Percentiles rank a stretch among this genome's conserved stretches.
phyloP scores from a whole-genome alignment of 2,329 filamentous ascomycete genomes.

The Fusarium azukiicola region DNA sequence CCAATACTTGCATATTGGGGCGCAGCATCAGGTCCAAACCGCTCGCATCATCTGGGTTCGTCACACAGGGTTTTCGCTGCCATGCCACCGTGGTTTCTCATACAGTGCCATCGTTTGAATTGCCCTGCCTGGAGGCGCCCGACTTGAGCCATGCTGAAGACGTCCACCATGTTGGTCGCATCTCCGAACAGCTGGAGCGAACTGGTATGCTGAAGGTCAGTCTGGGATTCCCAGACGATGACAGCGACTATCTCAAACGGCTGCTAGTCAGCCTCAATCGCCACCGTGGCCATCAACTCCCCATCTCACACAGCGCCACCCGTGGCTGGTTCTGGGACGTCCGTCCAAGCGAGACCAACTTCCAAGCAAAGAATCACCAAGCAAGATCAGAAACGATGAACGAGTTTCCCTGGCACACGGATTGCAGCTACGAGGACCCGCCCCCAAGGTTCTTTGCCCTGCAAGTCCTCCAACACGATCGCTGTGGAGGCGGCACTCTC shows the following conservation, averaged over 20 bases:
- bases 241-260: conserved; percentile 60
- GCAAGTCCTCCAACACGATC: conserved; percentile 65
- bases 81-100: conserved; percentile 27
- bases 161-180: conserved; percentile 39
- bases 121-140: conserved; percentile 40
- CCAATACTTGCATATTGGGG: not conserved
- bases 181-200: conserved; percentile 40
- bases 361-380: conserved; percentile 57
- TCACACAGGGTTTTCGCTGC: not conserved
- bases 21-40: not conserved
- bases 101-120: conserved; percentile 22
- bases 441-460: conserved; percentile 65
- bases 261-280: conserved; percentile 60
- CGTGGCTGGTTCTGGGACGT: conserved; percentile 70
- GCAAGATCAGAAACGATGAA: conserved; percentile 67
- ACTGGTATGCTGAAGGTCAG: conserved; percentile 62
- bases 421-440: conserved; percentile 65
- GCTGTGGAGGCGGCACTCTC: conserved; percentile 64
- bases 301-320: conserved; percentile 65
- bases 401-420: conserved; percentile 68
- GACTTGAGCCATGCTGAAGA: conserved; percentile 39
- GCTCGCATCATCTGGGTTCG: not conserved
- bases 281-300: conserved; percentile 60
- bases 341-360: conserved; percentile 55
- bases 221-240: conserved; percentile 57